Conservation (phyloP, 2,329 filamentous ascomycete species). For the Colletotrichum orbiculare region DNA sequence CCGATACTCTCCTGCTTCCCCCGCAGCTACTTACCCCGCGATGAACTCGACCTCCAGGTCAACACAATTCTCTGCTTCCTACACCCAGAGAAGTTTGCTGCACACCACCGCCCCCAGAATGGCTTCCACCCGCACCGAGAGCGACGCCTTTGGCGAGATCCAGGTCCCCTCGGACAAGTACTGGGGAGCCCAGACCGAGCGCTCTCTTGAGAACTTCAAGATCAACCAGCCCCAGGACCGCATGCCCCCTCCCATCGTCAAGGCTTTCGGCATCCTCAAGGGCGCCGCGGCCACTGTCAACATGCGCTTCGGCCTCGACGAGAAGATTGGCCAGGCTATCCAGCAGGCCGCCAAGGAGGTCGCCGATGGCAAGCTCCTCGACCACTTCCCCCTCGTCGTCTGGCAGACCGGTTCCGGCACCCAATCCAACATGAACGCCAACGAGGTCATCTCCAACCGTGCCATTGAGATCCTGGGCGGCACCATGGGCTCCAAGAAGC, state of each 20-base stretch:
- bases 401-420: constrained; percentile 99
- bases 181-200: constrained; percentile 98
- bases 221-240: constrained; percentile 99
- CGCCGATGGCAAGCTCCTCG: constrained; percentile 89
- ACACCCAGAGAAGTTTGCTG: constrained; percentile 47
- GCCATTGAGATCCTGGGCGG: constrained; percentile 98
- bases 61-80: constrained; percentile 28
- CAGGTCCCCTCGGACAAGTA: constrained; percentile 93
- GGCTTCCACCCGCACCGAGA: constrained; percentile 80
- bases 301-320: constrained; percentile 84
- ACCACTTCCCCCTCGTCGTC: constrained; percentile 98
- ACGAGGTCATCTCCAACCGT: constrained; percentile 99
- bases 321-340: constrained; percentile 89
- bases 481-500: constrained; percentile 95
- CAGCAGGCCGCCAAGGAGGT: constrained; percentile 95
- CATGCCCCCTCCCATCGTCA: constrained; percentile 93
- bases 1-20: constrained; percentile 24
- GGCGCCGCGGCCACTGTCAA: constrained; percentile 96
- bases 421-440: constrained; percentile 99
- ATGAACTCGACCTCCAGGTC: constrained; percentile 28
- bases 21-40: constrained; percentile 35
- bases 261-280: constrained; percentile 97
- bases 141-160: constrained; percentile 97
- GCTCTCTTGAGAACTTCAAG: constrained; percentile 96
- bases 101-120: constrained; percentile 61